Base-by-base conservation (phyloP, 306 rosid genomes). In the Vigna unguiculata region DNA sequence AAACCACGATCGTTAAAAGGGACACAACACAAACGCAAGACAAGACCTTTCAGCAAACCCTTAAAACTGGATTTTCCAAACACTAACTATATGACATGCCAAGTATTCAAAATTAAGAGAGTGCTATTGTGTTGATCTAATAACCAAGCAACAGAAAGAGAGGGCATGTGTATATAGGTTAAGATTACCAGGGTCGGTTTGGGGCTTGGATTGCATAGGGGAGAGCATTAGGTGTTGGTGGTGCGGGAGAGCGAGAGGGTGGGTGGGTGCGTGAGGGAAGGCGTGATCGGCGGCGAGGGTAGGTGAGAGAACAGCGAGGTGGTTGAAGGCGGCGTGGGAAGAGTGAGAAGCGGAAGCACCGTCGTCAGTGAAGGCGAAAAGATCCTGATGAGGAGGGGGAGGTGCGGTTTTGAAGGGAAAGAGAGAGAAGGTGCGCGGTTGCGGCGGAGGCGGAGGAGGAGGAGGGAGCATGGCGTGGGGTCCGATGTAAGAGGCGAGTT, bases 101-200 rank as follows among this genome's bases (percentile, higher is more conserved):
- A 14, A 53, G 28, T 20, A 20, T 20, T 53, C 60, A 53, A 53
- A 53, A 53, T 14, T 3, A 20, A 6, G 19, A 52, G 17, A 30
- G 17, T 3, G 38, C 1, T 40, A 40, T 9, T 0, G 20, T 30
- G 43, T 15, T 6, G 16, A 57, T 55, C 24, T 22, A 55, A 22
- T 11, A 60, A 28, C 64, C 15, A 14, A 25, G n/a, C n/a, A n/a
- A 7, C 3, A 24, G 7, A 1, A 8, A 7, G 57, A 9, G 3
- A 17, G 2, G 9, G 12, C 36, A 32, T 32, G 36, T 32, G 36
- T 16, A 7, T 1, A 3, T 40, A 40, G 45, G 21, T 51, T 8
- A 4, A 48, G 17, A 16, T 2, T 81, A 80, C 81, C 82, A 10
- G 80, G 81, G 22, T 81, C 85, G 32, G 82, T 60, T 64, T 85